Conservation (phyloP, 2,329 filamentous ascomycete genomes). For the Microdochium nivale region DNA sequence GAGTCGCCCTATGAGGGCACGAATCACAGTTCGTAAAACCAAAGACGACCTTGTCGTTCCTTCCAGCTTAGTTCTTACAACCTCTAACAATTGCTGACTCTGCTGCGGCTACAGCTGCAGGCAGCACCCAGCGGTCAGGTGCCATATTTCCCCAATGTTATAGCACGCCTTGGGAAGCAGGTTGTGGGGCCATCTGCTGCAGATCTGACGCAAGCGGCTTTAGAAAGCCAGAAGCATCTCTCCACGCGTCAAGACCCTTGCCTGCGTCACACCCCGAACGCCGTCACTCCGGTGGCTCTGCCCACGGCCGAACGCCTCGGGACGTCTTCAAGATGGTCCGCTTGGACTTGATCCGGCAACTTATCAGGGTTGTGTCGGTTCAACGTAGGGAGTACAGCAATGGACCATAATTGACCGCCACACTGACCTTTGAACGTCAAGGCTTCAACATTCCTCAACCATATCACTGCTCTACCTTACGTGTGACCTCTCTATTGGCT, state of each 20-base stretch:
- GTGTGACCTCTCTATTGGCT: neutral
- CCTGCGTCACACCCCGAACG: neutral
- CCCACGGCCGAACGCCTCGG: too few species aligned
- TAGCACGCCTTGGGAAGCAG: neutral
- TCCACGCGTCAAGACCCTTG: neutral
- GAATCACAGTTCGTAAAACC: too few species aligned
- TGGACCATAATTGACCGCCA: neutral
- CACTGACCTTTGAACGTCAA: neutral
- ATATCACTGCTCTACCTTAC: neutral
- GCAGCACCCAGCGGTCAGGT: neutral
- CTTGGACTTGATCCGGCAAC: neutral
- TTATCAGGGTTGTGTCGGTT: neutral
- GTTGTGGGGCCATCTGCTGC: neutral
- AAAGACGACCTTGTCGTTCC: too few species aligned
- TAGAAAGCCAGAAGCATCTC: neutral
- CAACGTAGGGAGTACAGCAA: neutral
- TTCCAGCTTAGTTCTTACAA: too few species aligned
- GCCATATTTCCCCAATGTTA: neutral
- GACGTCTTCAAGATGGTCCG: too few species aligned
- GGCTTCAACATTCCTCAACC: neutral
- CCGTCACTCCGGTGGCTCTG: too few species aligned
- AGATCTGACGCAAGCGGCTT: neutral
- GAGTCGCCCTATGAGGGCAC: too few species aligned
- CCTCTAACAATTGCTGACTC: too few species aligned
- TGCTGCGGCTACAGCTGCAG: too few species aligned